These are phyloP conservation scores for Fusarium protoensiforme DNA, from an alignment of 2,329 filamentous ascomycete species.

Conservation along the genomic window DNA sequence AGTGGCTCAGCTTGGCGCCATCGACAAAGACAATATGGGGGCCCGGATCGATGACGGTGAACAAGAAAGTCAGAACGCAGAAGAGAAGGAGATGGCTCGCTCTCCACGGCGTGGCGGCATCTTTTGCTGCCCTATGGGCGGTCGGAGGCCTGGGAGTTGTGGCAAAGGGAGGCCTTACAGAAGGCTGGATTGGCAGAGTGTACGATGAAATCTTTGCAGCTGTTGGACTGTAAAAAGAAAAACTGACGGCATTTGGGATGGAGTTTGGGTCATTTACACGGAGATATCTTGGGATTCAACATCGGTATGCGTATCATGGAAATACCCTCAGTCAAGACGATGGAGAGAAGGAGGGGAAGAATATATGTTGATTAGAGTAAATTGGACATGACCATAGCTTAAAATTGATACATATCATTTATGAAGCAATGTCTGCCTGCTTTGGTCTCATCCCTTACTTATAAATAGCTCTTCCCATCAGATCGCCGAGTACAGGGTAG, in stretches of 20 bases:
- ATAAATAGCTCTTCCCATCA: not conserved
- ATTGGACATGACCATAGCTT: not conserved
- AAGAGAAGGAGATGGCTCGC: constrained; percentile 76
- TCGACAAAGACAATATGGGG: constrained; percentile 60
- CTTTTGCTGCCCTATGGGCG: constrained; percentile 77
- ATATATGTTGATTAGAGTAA: not conserved
- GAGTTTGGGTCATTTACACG: constrained; percentile 39
- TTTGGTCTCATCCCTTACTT: not conserved
- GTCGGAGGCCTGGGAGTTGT: constrained; percentile 83
- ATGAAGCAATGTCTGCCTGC: not conserved
- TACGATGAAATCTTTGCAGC: constrained; percentile 75
- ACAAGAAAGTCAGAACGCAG: constrained; percentile 62
- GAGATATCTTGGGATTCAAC: constrained; percentile 27
- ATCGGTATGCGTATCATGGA: constrained; percentile 29
- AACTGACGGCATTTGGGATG: constrained; percentile 19
- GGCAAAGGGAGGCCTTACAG: constrained; percentile 73
- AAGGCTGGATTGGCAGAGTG: constrained; percentile 82
- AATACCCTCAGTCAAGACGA: constrained; percentile 36
- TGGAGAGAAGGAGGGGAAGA: constrained; percentile 2
- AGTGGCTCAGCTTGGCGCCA: constrained; percentile 78
- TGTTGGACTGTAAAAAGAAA: constrained; percentile 43
- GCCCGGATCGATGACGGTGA: constrained; percentile 55
- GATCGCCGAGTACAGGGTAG: constrained; percentile 32
- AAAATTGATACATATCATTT: not conserved
- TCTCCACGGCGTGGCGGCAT: constrained; percentile 73